Percentiles rank a stretch among this genome's conserved stretches.
Evolutionary conservation across 2,329 filamentous ascomycete genomes (phyloP).

Genomic region (Cucurbitaria berberidis): DNA sequence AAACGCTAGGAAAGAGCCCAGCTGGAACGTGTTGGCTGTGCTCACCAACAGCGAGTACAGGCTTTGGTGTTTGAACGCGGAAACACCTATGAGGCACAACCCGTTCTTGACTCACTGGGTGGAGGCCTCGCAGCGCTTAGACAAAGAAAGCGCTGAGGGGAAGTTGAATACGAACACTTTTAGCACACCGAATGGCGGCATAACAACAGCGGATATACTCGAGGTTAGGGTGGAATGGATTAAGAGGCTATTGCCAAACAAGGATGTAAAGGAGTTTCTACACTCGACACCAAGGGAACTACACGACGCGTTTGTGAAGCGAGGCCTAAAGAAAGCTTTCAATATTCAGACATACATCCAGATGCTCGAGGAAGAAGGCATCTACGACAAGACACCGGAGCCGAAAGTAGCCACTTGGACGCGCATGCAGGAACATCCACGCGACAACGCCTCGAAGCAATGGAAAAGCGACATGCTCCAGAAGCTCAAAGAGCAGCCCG

Average conservation of each 20-base stretch:
- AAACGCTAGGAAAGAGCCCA: constrained; percentile 23
- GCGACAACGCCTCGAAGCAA: constrained; percentile 10
- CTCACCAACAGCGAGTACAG: constrained; percentile 47
- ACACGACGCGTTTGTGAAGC: constrained; percentile 18
- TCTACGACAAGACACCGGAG: constrained; percentile 38
- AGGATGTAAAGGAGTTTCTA: constrained; percentile 6
- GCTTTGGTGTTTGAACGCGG: constrained; percentile 40
- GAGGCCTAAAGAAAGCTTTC: constrained; percentile 21
- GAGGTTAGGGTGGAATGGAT: constrained; percentile 33
- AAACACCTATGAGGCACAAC: constrained; percentile 41
- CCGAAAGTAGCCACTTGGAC: constrained; percentile 6
- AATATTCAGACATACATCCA: constrained; percentile 37
- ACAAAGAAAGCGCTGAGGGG: neutral
- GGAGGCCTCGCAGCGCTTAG: constrained; percentile 37
- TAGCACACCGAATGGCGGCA: neutral
- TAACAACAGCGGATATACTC: constrained; percentile 25
- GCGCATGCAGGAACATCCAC: neutral
- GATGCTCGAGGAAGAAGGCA: constrained; percentile 47
- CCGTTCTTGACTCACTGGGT: constrained; percentile 52
- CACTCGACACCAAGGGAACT: constrained; percentile 22
- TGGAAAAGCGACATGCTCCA: constrained; percentile 30
- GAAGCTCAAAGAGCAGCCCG: constrained; percentile 28
- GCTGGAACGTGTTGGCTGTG: constrained; percentile 29
- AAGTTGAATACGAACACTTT: neutral
- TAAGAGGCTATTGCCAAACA: constrained; percentile 31